Conservation (phyloP, 345 rosid genomes). For the Gossypium herbaceum region DNA sequence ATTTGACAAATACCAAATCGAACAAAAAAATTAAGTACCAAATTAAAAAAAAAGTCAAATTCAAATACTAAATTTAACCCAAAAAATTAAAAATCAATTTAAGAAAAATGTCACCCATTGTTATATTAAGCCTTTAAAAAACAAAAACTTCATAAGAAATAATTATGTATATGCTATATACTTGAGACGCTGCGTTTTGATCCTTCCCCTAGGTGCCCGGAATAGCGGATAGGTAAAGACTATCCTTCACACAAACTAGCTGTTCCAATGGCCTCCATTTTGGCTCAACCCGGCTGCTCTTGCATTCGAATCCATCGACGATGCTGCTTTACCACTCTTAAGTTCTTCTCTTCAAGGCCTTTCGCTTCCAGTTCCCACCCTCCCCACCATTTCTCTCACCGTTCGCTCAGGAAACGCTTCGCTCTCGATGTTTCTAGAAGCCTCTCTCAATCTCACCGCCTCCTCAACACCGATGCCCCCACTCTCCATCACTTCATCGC, state of each 20-base stretch:
- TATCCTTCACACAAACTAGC: constrained; percentile 18
- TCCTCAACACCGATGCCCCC: constrained; percentile 33
- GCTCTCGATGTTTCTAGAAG: constrained; percentile 37
- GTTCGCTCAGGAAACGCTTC: constrained; percentile 22
- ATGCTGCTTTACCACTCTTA: constrained; percentile 30
- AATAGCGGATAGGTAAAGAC: no score
- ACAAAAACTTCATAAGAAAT: no score
- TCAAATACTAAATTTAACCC: no score
- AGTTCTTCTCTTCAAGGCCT: constrained; percentile 33
- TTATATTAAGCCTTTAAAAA: no score
- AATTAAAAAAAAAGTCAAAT: no score
- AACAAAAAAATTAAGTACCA: no score
- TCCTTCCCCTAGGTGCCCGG: constrained; percentile 16
- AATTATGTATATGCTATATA: no score
- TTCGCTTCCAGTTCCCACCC: constrained; percentile 22
- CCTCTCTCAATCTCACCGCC: constrained; percentile 40
- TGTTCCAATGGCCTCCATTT: constrained; percentile 37
- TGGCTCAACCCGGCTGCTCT: constrained; percentile 37
- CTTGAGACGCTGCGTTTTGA: constrained; percentile 34
- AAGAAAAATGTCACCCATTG: no score
- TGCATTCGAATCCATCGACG: constrained; percentile 38
- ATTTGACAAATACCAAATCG: no score
- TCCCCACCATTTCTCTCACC: constrained; percentile 23
- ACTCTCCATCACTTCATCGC: constrained; percentile 58
- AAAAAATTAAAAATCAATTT: no score